Conservation (phyloP, 2,329 filamentous ascomycete genomes). For the Colletotrichum kahawae region DNA sequence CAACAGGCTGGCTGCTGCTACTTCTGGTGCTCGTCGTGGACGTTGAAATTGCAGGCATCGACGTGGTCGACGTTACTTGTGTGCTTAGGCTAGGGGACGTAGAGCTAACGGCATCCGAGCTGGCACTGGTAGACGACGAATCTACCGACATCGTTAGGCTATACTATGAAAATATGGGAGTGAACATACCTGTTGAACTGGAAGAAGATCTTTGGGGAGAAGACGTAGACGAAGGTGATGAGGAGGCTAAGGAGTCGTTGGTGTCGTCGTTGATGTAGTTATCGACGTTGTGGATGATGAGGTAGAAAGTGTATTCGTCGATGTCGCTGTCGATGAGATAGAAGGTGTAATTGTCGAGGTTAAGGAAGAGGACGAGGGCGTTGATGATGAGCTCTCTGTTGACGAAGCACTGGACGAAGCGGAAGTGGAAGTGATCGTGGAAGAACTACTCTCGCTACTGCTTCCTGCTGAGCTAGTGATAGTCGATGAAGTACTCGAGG, state of each 20-base stretch:
- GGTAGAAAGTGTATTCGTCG: too few relatives aligned
- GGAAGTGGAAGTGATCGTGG: not conserved
- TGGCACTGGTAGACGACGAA: not conserved
- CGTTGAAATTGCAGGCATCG: not conserved
- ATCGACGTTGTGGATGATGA: too few relatives aligned
- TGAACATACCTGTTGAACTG: not conserved
- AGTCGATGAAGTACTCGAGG: not conserved
- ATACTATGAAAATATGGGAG: fast-evolving
- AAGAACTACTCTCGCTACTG: not conserved
- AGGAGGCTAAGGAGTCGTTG: not conserved
- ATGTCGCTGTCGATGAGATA: too few relatives aligned
- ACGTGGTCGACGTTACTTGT: too few relatives aligned
- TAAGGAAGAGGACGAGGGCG: not conserved
- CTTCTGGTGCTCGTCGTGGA: not conserved
- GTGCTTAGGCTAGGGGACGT: not conserved
- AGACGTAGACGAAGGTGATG: not conserved
- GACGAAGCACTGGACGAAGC: not conserved
- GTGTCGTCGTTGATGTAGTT: too few relatives aligned
- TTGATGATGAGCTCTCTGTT: not conserved
- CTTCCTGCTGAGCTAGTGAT: not conserved
- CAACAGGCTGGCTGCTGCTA: not conserved
- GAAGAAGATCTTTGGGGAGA: not conserved
- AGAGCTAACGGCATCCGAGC: not conserved
- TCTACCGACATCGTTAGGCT: not conserved
- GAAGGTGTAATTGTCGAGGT: not conserved